phyloP scores from a whole-genome alignment of 495 filamentous ascomycete species.

The Articulospora tetracladia region DNA sequence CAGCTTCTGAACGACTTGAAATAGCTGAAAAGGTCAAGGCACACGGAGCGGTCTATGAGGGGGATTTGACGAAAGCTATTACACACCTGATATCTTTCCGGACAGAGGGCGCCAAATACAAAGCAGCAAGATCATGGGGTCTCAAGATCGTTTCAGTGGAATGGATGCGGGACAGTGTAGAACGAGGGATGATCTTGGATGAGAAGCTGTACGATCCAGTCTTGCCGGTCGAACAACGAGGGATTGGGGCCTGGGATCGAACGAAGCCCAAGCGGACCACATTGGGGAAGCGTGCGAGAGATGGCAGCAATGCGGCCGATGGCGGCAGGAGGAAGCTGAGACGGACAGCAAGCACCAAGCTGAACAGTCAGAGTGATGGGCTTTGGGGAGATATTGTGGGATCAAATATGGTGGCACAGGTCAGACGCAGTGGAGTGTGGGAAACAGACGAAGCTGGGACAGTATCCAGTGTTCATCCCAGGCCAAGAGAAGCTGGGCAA shows the following conservation, averaged over 20 bases:
- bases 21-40: constrained; percentile 59
- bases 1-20: constrained; percentile 61
- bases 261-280: constrained; percentile 26
- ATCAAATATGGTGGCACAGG: constrained; percentile 20
- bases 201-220: constrained; percentile 77
- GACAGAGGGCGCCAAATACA: constrained; percentile 83
- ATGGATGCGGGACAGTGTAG: constrained; percentile 82
- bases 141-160: constrained; percentile 73
- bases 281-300: constrained; percentile 44
- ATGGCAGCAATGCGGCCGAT: constrained; percentile 25
- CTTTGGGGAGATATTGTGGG: constrained; percentile 88
- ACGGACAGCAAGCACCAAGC: constrained; percentile 72
- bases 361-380: constrained; percentile 72
- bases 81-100: constrained; percentile 81
- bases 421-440: constrained; percentile 22
- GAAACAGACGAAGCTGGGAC: neutral
- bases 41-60: constrained; percentile 78
- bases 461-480: constrained; percentile 4
- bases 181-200: constrained; percentile 90
- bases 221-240: constrained; percentile 64
- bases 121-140: constrained; percentile 74
- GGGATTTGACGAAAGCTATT: constrained; percentile 79
- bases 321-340: constrained; percentile 65
- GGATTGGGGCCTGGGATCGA: constrained; percentile 70
- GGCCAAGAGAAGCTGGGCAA: neutral